These are phyloP conservation scores for Cytospora piceae DNA, from an alignment of 2,329 filamentous ascomycete species.

Conservation along the genomic window DNA sequence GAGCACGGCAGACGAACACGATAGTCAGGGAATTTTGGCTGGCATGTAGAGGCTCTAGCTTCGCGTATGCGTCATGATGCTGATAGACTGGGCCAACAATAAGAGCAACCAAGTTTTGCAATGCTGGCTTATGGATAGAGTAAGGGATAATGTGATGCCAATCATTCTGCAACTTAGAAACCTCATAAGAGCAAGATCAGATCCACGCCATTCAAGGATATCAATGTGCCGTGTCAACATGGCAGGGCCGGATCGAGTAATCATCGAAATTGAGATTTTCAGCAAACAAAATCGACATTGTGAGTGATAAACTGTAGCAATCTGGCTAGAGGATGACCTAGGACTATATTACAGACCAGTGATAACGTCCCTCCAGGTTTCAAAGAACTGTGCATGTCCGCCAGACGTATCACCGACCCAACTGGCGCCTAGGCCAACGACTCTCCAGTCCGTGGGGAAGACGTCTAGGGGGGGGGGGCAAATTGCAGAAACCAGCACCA, in stretches of 20 bases:
- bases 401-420: conserved; percentile 24
- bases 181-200: background rate
- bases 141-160: conserved; percentile 10
- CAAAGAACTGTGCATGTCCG: conserved; percentile 5
- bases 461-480: background rate
- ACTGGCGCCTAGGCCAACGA: conserved; percentile 25
- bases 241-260: background rate
- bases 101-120: no score
- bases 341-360: conserved; percentile 13
- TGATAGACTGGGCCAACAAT: background rate
- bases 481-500: conserved; percentile 4
- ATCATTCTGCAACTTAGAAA: conserved; percentile 13
- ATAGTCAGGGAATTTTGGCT: conserved; percentile 75
- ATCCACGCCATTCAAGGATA: background rate
- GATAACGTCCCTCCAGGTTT: conserved; percentile 19
- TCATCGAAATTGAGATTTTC: background rate
- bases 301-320: background rate
- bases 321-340: background rate
- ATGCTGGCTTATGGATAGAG: background rate
- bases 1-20: conserved; percentile 65
- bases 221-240: background rate
- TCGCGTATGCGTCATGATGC: conserved; percentile 60
- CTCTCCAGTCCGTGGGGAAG: background rate
- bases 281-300: background rate
- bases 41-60: conserved; percentile 64